These are phyloP conservation scores for Thalassiosira profunda DNA, from an alignment of 108 stramenopile species.

Conservation along the genomic window DNA sequence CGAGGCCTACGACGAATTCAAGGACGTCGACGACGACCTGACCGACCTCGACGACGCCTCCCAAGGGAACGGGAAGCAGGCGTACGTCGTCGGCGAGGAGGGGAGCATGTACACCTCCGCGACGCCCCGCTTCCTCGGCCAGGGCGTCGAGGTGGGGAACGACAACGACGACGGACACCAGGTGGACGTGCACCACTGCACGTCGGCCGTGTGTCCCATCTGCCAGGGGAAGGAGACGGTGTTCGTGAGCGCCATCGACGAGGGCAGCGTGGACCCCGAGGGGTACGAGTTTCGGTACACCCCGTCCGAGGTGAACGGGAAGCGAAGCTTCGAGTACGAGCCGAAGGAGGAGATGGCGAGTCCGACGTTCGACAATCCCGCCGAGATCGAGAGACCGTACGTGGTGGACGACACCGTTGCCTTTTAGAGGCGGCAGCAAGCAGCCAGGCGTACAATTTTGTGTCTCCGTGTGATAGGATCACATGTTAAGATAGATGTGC, in stretches of 20 bases:
- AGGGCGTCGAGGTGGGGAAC: background rate
- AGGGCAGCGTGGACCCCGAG: background rate
- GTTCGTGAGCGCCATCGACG: conserved; percentile 1
- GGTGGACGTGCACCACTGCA: conserved; percentile 7
- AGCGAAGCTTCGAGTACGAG: conserved; percentile 4
- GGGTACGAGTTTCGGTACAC: background rate
- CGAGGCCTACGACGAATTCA: background rate
- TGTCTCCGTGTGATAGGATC: no score
- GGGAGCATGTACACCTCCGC: conserved; percentile 1
- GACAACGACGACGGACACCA: background rate
- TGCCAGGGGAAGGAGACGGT: background rate
- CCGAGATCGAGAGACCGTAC: conserved; percentile 7
- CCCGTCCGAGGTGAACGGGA: background rate
- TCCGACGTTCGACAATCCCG: background rate
- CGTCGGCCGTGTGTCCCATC: conserved; percentile 7
- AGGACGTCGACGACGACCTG: background rate
- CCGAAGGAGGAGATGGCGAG: background rate
- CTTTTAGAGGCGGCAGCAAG: background rate
- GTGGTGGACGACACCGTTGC: conserved; percentile 12
- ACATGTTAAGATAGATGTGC: no score
- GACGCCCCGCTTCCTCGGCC: background rate
- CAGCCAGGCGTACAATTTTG: no score
- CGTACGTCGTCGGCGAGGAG: conserved; percentile 10
- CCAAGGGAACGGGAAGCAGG: background rate
- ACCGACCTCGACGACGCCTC: background rate